These are phyloP conservation scores for Candida nonsorbophila DNA, from an alignment of 805 yeast species.

Conservation along the genomic window DNA sequence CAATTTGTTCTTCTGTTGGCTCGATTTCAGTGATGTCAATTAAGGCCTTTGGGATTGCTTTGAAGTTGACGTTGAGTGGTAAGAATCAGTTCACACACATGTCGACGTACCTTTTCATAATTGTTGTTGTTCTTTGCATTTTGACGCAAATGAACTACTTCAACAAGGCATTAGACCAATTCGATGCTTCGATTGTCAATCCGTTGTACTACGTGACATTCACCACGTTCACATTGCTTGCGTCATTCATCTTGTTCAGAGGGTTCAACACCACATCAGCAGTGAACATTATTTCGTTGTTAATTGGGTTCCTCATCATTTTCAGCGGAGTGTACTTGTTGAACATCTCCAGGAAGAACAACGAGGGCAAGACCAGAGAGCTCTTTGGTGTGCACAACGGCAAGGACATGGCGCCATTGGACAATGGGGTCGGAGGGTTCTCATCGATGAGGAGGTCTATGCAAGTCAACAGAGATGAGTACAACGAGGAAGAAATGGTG, in stretches of 20 bases:
- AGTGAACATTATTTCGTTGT: slow-evolving; percentile 72
- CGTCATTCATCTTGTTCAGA: slow-evolving; percentile 79
- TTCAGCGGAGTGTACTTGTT: slow-evolving; percentile 83
- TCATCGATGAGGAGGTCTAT: slow-evolving; percentile 70
- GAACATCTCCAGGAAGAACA: slow-evolving; percentile 67
- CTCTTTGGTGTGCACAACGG: slow-evolving; percentile 54
- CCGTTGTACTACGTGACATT: slow-evolving; percentile 88
- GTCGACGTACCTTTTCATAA: slow-evolving; percentile 75
- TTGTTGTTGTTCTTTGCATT: slow-evolving; percentile 76
- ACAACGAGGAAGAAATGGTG: slow-evolving; percentile 41
- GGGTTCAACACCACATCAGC: slow-evolving; percentile 84
- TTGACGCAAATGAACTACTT: slow-evolving; percentile 90
- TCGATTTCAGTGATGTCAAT: slow-evolving; percentile 88
- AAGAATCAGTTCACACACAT: slow-evolving; percentile 83
- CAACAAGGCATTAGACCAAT: slow-evolving; percentile 89
- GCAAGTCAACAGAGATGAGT: slow-evolving; percentile 48
- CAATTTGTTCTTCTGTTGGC: slow-evolving; percentile 87
- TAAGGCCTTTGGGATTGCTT: slow-evolving; percentile 89
- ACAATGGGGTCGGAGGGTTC: slow-evolving; percentile 73
- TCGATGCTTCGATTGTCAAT: slow-evolving; percentile 87
- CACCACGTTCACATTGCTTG: slow-evolving; percentile 81
- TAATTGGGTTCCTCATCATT: slow-evolving; percentile 81
- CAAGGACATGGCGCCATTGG: slow-evolving; percentile 61
- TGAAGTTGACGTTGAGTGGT: slow-evolving; percentile 78
- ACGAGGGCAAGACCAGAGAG: slow-evolving; percentile 49